Evolutionary conservation across 139 green algal species (phyloP).

Genomic region (Zygnema circumcarinatum): DNA sequence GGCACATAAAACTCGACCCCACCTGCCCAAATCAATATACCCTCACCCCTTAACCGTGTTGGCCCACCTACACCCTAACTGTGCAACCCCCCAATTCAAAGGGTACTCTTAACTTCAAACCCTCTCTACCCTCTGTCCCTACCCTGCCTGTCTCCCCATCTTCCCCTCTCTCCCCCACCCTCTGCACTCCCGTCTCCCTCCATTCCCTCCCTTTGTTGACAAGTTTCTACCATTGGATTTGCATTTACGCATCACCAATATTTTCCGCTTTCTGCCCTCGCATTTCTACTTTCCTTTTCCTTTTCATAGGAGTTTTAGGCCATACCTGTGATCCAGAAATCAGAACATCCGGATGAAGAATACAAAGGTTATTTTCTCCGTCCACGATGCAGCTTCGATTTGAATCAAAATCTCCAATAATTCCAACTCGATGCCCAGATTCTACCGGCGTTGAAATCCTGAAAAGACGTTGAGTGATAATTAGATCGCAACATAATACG

Average conservation of each 20-base stretch:
- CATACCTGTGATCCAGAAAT: slow-evolving; percentile 30
- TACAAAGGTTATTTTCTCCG: slow-evolving; percentile 26
- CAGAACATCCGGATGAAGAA: slow-evolving; percentile 37
- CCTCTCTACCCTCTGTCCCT: background rate
- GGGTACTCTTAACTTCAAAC: too few relatives aligned
- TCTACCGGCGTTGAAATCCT: slow-evolving; percentile 6
- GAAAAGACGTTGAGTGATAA: too few relatives aligned
- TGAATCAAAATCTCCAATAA: background rate
- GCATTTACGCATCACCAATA: background rate
- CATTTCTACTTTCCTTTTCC: background rate
- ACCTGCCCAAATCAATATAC: slow-evolving; percentile 5
- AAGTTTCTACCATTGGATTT: background rate
- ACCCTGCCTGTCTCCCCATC: background rate
- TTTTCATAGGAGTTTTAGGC: background rate
- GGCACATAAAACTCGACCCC: slow-evolving; percentile 51
- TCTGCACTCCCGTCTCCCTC: background rate
- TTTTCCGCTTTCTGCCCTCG: background rate
- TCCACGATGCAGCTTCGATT: slow-evolving; percentile 1
- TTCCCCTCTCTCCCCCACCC: background rate
- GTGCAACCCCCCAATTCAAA: background rate
- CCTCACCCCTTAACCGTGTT: background rate
- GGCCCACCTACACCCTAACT: background rate
- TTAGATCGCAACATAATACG: too few relatives aligned
- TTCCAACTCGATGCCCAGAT: slow-evolving; percentile 1
- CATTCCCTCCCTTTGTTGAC: background rate